Conservation (phyloP, 2,329 filamentous ascomycete species). For the Aspergillus ochraceus region DNA sequence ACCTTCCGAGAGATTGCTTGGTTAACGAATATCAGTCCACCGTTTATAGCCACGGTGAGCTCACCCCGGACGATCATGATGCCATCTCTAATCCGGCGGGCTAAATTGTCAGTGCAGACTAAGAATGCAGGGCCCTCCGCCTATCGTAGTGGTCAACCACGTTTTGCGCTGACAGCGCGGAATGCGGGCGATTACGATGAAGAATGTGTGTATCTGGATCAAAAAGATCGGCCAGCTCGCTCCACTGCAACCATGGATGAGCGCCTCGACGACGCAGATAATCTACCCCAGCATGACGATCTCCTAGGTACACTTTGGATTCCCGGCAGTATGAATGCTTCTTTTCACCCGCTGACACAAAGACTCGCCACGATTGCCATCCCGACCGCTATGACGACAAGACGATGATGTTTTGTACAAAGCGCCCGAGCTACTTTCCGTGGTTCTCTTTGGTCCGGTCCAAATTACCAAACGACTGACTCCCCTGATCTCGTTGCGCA, state of each 20-base stretch:
- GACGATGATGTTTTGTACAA: background rate
- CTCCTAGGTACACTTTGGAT: background rate
- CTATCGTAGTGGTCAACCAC: background rate
- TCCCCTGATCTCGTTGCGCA: background rate
- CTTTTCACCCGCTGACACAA: background rate
- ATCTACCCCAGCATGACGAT: too few relatives aligned
- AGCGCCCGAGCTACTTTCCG: background rate
- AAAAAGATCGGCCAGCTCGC: too few relatives aligned
- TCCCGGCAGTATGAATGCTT: background rate
- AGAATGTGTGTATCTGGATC: background rate
- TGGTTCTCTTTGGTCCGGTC: background rate
- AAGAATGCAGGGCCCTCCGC: background rate
- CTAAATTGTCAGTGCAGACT: background rate
- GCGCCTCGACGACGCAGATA: too few relatives aligned
- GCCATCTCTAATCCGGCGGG: background rate
- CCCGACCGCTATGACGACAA: background rate
- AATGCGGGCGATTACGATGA: background rate
- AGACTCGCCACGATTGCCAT: background rate
- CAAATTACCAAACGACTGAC: background rate
- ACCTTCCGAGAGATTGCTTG: background rate
- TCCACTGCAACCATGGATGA: too few relatives aligned
- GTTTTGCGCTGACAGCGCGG: background rate
- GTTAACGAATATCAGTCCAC: too few relatives aligned
- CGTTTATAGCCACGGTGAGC: background rate
- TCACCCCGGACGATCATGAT: background rate